phyloP scores from a whole-genome alignment of 805 yeast species.

The Spathaspora girioi region DNA sequence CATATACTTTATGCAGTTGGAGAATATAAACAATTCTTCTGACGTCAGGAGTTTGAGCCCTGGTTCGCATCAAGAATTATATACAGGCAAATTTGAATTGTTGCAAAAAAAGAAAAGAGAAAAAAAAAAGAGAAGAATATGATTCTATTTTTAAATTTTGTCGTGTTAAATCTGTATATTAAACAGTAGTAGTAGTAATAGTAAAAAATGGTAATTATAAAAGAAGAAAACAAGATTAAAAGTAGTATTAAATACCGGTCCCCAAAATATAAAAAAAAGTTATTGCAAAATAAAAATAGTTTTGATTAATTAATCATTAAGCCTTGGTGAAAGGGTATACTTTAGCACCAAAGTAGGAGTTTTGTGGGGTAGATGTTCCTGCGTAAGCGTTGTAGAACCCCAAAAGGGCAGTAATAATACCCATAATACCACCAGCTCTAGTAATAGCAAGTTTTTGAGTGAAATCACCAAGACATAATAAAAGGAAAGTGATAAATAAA shows the following conservation, averaged over 20 bases:
- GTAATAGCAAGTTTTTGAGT: conserved; percentile 21
- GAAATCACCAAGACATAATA: conserved; percentile 34
- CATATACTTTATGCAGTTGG: too few species aligned
- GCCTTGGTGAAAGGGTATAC: conserved; percentile 21
- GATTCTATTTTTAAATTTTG: not conserved
- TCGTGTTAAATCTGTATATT: conserved; percentile 2
- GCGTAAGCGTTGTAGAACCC: conserved; percentile 42
- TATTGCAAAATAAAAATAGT: not conserved
- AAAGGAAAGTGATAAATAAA: conserved; percentile 30
- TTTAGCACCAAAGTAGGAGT: conserved; percentile 32
- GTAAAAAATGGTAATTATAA: conserved; percentile 1
- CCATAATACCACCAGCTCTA: conserved; percentile 40
- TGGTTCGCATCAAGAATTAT: too few species aligned
- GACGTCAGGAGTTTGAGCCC: too few species aligned
- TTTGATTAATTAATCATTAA: not conserved
- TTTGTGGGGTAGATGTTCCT: conserved; percentile 31
- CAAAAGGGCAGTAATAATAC: conserved; percentile 37
- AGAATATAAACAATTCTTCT: too few species aligned
- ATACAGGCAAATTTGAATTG: not conserved
- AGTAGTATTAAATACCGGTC: conserved; percentile 1
- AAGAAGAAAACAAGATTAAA: not conserved
- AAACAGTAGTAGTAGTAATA: not conserved
- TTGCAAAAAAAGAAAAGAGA: not conserved
- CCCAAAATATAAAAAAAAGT: conserved; percentile 2
- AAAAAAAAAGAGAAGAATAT: not conserved